Base-by-base conservation (phyloP, 352 stramenopile species). In the Albugo laibachii region DNA sequence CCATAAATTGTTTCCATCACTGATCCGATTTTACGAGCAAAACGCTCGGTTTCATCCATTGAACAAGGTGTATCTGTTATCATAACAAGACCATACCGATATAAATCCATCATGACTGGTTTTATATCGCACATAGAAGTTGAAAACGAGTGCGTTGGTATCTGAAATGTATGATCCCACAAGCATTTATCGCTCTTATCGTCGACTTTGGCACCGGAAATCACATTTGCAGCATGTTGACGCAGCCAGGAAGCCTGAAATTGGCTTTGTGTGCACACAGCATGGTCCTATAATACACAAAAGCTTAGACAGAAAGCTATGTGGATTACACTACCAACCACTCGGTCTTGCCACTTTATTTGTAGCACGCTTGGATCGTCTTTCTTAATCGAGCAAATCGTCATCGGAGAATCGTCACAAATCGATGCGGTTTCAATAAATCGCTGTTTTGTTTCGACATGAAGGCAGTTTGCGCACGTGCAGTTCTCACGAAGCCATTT, bases 1-100 rank as follows among this genome's bases (percentile, higher is more conserved):
- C 80, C 80, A 56, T 93, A 93, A 50, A 93, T 88, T 16, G 80
- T 93, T 47, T 80, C 70, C 45, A 86, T 20, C 16, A 85, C 71
- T 16, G 86, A 88, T 11, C 80, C 80, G 44, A 93, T 91, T 55
- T 75, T 71, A 40, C 63, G 71, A 36, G 78, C 68, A 44, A 93
- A 82, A 31, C 61, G 56, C 54, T 93, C 80, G 1, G 80, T 93
- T 16, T 70, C 72, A 19, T 79, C 75, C 72, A 89, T 87, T 0
- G 70, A 66, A 31, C 55, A 66, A 38, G 75, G 77, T 48, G 78
- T 88, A 34, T 47, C 50, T 3, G 66, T 61, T 41, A 89, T 64
- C 45, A 76, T 59, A 21, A 84, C 69, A 13, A 89, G 55, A 0
- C 77, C 77, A 54, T 78, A 82, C 16, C 56, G 52, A 59, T 89